Evolutionary conservation across 805 yeast species (phyloP).

Genomic region (Yarrowia sp.): DNA sequence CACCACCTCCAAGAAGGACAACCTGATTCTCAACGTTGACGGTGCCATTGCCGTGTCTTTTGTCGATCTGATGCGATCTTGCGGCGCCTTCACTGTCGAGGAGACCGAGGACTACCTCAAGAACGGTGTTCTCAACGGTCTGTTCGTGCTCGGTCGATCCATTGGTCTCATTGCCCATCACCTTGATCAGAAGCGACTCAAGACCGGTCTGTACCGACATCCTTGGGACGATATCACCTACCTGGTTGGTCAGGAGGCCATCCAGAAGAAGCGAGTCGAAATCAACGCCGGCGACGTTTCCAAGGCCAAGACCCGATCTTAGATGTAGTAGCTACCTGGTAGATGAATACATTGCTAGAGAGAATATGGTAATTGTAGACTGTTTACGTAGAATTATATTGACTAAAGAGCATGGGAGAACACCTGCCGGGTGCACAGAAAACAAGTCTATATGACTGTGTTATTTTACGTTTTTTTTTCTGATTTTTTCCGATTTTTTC

Average conservation of each 20-base stretch:
- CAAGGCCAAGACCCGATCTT: slow-evolving; percentile 32
- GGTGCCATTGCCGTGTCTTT: slow-evolving; percentile 49
- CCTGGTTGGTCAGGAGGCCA: slow-evolving; percentile 42
- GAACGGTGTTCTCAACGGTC: slow-evolving; percentile 49
- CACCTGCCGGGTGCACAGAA: too few relatives aligned
- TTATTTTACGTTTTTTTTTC: too few relatives aligned
- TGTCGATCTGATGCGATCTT: slow-evolving; percentile 46
- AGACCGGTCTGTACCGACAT: slow-evolving; percentile 48
- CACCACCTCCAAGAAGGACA: slow-evolving; percentile 50
- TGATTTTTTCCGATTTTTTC: too few relatives aligned
- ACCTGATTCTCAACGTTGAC: slow-evolving; percentile 47
- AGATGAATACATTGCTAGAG: too few relatives aligned
- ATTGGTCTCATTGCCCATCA: slow-evolving; percentile 49
- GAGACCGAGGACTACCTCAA: slow-evolving; percentile 47
- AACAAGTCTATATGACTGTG: too few relatives aligned
- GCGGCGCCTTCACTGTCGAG: slow-evolving; percentile 47
- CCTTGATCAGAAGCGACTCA: slow-evolving; percentile 48
- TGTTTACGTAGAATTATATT: not conserved
- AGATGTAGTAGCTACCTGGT: not conserved
- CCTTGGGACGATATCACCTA: slow-evolving; percentile 52
- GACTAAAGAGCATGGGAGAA: not conserved
- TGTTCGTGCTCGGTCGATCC: slow-evolving; percentile 48
- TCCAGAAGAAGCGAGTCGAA: slow-evolving; percentile 41
- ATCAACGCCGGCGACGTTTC: slow-evolving; percentile 40
- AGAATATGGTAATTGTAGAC: too few relatives aligned